Evolutionary conservation across 768 basidiomycete genomes (phyloP), one percentile per base, ranked within the genome.

Genomic region (Suillus lakei): DNA sequence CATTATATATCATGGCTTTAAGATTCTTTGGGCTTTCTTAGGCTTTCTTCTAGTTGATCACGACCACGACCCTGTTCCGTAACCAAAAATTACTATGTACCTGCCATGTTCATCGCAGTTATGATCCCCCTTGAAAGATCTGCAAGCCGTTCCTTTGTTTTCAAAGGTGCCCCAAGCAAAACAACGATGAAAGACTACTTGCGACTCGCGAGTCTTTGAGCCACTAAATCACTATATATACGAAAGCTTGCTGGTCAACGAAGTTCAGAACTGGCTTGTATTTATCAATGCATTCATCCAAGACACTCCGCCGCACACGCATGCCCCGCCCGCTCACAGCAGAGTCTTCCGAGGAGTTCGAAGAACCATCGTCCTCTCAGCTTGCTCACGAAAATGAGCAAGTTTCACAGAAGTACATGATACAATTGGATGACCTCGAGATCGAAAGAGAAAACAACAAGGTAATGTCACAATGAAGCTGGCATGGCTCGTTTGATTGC

Each of bases 361-460:
- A 41, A 15, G 48, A 61, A 28, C 54, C 50, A 30, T 61, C 63
- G 16, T 69, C 66, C 5, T 67, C 66, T 41, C 66, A 60, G 43
- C 58, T 69, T 34, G 63, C 66, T 38, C 63, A 64, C 32, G 66
- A 64, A 53, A 66, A 67, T 21, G 66, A 67, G 30, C 41, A 48
- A 13, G 43, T 44, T 12, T 59, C 54, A 50, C 58, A 59, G 39
- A 62, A 38, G 32, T n/a, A 32, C 26, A 65, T 65, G 36, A 64
- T 43, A 30, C 30, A 26, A 26, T 64, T 59, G 48, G 63, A 69
- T 34, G 55, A 67, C 34, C 32, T 36, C 36, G 46, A 38, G 21
- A 67, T 69, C 15, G 55, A 62, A 54, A 67, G 30, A 26, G 34
- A 36, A 51, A 51, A 67, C 26, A 44, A 48, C 28, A 67, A 64